Base-by-base conservation (phyloP, 768 basidiomycete species). In the Brasilioporus rufonigricans region DNA sequence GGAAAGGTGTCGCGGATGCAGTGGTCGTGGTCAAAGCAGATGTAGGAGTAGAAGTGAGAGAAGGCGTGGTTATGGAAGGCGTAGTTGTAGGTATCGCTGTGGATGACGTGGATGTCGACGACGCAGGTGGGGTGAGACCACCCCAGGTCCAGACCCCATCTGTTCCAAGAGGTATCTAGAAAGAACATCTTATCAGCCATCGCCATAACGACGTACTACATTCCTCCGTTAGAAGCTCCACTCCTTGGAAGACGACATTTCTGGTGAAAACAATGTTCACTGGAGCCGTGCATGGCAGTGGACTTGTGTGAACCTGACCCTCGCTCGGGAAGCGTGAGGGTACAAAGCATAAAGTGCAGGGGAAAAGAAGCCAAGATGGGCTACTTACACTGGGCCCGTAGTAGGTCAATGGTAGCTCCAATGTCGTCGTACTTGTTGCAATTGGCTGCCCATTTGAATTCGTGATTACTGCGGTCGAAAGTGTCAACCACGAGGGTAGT, bases 301-400 rank as follows among this genome's bases (percentile, higher is more conserved):
- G 5, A 45, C 16, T 8, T 26, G 36, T 18, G 31, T 39, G 9
- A 39, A 47, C 27, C 33, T 24, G 40, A 47, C 19, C 49, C 44
- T 32, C 27, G 19, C 40, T 26, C 40, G 38, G 11, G 44, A 27
- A 32, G 38, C 32, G 21, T 32, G 29, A 58, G 19, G n/a, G 21
- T 12, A 26, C 23, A 2, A 35, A 31, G 5, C 11, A 23, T 16
- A 18, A 35, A 26, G n/a, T 41, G 44, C 9, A 50, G 26, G 21
- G 31, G 12, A 12, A 48, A 53, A 16, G 51, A 52, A 7, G 45
- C 19, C 12, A 21, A 36, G 32, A 53, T 19, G 6, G 33, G 50
- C 16, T 13, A 81, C 89, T 80, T 66, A 91, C 89, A 68, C 85
- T 85, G 50, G 91, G 89, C 29, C 91, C 91, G 60, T 81, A 90